Base-by-base conservation (phyloP, 139 green algal genomes). In the Pleodorina starrii region DNA sequence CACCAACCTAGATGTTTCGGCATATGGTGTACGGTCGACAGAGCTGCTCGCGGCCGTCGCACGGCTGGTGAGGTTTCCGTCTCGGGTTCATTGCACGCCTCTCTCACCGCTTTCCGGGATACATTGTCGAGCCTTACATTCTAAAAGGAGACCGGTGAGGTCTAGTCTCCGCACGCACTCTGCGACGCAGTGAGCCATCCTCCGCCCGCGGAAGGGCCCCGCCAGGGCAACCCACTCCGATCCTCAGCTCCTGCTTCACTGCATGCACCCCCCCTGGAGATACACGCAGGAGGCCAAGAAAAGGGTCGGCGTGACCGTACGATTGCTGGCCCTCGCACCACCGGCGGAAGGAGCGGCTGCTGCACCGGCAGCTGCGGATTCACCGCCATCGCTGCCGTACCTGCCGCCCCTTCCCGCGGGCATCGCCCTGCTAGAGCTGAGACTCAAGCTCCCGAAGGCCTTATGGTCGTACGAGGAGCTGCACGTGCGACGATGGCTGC, bases 11-110 rank as follows among this genome's bases (percentile, higher is more conserved):
- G 54, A 85, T 6, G 12, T 86, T 5, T 2, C 32, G 29, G 36
- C 81, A 0, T 29, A 50, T n/a, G 81, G 81, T 2, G 19, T n/a
- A 5, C 60, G 81, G 17, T 78, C 60, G 19, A 27, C 44, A 27
- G 81, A 87, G 29, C 81, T 87, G 19, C 60, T 87, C n/a, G 7
- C 43, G 19, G 60, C 81, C 2, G 40, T 63, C 3, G 60, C n/a
- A 16, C 81, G 81, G 21, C 60, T 87, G 81, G 81, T 87, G 32
- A 71, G 76, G 10, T 23, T 4, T n/a, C n/a, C n/a, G n/a, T n/a
- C n/a, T n/a, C n/a, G n/a, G n/a, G n/a, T n/a, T n/a, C n/a, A n/a
- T n/a, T n/a, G n/a, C n/a, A n/a, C n/a, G n/a, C n/a, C n/a, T n/a
- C n/a, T n/a, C n/a, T n/a, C n/a, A n/a, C n/a, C n/a, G n/a, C n/a